These are phyloP conservation scores for Xylaria intraflava DNA, from an alignment of 495 filamentous ascomycete genomes.

Conservation along the genomic window DNA sequence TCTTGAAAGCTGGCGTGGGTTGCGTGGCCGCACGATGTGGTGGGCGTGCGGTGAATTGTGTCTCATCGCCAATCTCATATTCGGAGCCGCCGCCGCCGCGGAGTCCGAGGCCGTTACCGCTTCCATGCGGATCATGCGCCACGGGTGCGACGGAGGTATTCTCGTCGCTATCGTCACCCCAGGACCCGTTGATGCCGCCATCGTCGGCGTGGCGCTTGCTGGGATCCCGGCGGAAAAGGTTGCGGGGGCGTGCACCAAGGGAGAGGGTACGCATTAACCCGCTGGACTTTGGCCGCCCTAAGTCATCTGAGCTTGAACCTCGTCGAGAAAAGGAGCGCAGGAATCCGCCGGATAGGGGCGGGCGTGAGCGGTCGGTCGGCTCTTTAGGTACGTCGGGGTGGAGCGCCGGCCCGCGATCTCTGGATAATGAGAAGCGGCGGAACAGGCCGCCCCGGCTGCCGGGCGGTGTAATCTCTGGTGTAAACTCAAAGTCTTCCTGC, in stretches of 20 bases:
- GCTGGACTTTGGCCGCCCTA: conserved; percentile 16
- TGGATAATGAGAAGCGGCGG: conserved; percentile 34
- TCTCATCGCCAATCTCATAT: conserved; percentile 38
- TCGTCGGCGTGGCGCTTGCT: conserved; percentile 38
- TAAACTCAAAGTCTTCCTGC: conserved; percentile 33
- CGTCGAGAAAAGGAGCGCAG: conserved; percentile 37
- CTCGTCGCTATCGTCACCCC: conserved; percentile 35
- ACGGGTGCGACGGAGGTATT: conserved; percentile 25
- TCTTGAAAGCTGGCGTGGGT: conserved; percentile 15
- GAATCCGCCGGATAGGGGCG: conserved; percentile 25
- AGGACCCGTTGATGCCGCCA: conserved; percentile 47
- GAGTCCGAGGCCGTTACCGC: conserved; percentile 16
- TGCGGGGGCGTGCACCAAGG: conserved; percentile 42
- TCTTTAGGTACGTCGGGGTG: conserved; percentile 18
- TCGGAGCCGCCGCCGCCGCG: conserved; percentile 34
- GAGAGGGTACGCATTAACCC: conserved; percentile 56
- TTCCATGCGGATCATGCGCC: neutral
- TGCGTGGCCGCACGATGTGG: conserved; percentile 22
- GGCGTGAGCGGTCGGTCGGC: conserved; percentile 23
- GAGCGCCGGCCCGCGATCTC: conserved; percentile 15
- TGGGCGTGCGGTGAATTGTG: conserved; percentile 34
- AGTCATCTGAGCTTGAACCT: conserved; percentile 19
- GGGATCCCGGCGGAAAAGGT: conserved; percentile 50
- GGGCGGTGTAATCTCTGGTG: conserved; percentile 25
- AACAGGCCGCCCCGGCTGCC: conserved; percentile 26